A percentile compares a stretch with the other conserved stretches of the same genome.
Conservation (phyloP, 129 eudicot genomes). For the Cynara cardunculus region DNA sequence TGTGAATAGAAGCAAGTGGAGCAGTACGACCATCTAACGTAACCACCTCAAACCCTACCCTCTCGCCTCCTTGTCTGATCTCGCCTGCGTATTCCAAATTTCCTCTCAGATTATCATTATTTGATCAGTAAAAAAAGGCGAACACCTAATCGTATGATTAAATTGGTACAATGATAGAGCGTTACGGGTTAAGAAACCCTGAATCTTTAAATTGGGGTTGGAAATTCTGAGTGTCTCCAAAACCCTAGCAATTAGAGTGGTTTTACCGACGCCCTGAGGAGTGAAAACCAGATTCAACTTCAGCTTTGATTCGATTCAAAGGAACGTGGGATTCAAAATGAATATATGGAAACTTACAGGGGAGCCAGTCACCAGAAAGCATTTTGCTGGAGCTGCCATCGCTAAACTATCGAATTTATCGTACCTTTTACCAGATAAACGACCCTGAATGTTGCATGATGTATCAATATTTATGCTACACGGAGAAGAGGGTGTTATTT, state of each 20-base stretch:
- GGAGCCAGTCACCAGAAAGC: constrained; percentile 72
- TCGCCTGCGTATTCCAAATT: no score
- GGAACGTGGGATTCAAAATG: not conserved
- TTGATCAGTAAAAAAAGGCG: not conserved
- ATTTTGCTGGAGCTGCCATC: constrained; percentile 50
- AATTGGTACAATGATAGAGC: not conserved
- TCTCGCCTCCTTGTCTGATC: no score
- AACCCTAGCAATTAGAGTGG: constrained; percentile 62
- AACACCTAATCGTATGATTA: not conserved
- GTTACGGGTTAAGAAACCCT: constrained; percentile 85
- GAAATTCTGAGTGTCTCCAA: constrained; percentile 55
- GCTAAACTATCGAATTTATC: not conserved
- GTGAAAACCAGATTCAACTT: not conserved
- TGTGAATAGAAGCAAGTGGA: no score
- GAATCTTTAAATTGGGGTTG: constrained; percentile 63
- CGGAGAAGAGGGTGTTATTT: no score
- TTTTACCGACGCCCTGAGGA: constrained; percentile 89
- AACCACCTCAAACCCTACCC: no score
- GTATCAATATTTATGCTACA: no score
- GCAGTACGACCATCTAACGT: no score
- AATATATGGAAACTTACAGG: constrained; percentile 34
- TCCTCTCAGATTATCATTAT: no score
- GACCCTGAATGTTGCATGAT: no score
- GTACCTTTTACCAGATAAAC: no score
- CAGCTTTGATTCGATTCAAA: not conserved